Evolutionary conservation across 2,329 filamentous ascomycete species (phyloP), one percentile per base, ranked within the genome.

Genomic region (Lachnellula suecica): DNA sequence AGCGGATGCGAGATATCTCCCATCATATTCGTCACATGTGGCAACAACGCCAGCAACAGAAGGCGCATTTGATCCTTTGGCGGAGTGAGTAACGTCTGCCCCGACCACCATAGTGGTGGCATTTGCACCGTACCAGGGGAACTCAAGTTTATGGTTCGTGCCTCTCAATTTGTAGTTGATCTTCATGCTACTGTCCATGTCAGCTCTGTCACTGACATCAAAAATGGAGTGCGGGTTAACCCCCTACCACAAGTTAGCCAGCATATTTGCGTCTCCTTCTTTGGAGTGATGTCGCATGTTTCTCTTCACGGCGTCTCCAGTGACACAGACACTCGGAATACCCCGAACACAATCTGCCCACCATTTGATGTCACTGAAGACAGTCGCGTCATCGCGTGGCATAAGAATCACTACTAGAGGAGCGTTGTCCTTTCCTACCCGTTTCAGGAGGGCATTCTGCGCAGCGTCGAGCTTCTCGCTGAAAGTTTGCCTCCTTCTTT

Each of bases 71-170:
- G 73, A 64, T 3, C 79, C 79, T 0, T 82, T 79, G 19, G 89
- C 91, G 0, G 90, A 89, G 59, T 96, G 91, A 0, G 89, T 93
- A 1, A 96, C 90, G 63, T 96, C 91, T 59, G 92, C 87, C 0
- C 91, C 90, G 7, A 93, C 82, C 1, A 96, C 71, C 84, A 96
- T 96, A 0, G 89, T 93, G 54, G 83, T 83, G 2, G 79, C 79
- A 27, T 84, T 76, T 0, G 89, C 74, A 1, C 74, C 75, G 4
- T 84, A 70, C 13, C 83, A 76, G 0, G 74, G 62, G 11, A 69
- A 51, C 2, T 66, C 66, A 1, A 94, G 72, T 13, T 70, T 69
- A 66, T 93, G 89, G 63, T 91, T 91, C 11, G 76, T 67, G 1
- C 88, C 87, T 1, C 87, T 87, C n/a, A 83, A 73, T 67, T 93